These are phyloP conservation scores for Tagetes patula DNA, from an alignment of 129 eudicot species.

Conservation along the genomic window DNA sequence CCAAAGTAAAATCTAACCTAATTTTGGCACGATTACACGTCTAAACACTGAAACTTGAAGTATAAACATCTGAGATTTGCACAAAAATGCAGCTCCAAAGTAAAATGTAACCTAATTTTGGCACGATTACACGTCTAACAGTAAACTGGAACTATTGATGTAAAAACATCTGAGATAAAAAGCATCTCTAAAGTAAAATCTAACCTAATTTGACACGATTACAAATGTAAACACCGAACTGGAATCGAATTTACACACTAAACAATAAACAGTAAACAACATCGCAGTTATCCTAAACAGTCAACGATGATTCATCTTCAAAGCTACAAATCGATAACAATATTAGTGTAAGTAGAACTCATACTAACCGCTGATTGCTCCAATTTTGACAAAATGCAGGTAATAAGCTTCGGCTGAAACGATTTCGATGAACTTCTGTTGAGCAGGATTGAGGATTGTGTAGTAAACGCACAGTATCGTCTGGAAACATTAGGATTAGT, in stretches of 20 bases:
- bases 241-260: background rate
- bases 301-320: conserved; percentile 5
- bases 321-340: conserved; percentile 11
- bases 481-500: conserved; percentile 26
- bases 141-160: background rate
- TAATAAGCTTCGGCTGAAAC: conserved; percentile 34
- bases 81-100: background rate
- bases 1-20: conserved; percentile 15
- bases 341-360: background rate
- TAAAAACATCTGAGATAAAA: background rate
- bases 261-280: background rate
- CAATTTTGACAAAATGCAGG: conserved; percentile 46
- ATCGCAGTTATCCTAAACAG: background rate
- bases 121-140: background rate
- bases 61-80: background rate
- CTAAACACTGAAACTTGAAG: background rate
- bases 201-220: conserved; percentile 8
- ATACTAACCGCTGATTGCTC: conserved; percentile 50
- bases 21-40: background rate
- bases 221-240: background rate
- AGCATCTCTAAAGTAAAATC: conserved; percentile 6
- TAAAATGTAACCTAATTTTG: conserved; percentile 10
- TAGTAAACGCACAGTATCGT: conserved; percentile 25
- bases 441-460: conserved; percentile 27
- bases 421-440: conserved; percentile 24